Base-by-base conservation (phyloP, 1,284 basidiomycete species). In the Austroboletus sp. region DNA sequence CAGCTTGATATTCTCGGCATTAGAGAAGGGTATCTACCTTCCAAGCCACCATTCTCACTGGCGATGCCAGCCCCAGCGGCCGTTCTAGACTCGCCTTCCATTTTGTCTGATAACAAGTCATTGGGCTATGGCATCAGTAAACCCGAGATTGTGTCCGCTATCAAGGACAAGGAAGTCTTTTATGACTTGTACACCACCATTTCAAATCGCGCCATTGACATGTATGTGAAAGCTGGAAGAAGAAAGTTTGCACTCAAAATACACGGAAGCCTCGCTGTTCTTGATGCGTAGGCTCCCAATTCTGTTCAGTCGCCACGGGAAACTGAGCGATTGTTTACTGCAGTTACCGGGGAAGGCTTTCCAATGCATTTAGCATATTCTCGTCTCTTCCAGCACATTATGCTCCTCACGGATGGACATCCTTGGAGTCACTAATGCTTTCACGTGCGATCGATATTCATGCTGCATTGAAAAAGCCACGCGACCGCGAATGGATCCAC, bases 1-100 rank as follows among this genome's bases (percentile, higher is more conserved):
- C 6, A 95, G 87, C 75, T 97, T 30, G 88, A 95, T 58, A 72
- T 81, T 42, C 75, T 97, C 33, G 94, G 93, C 12, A 74, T 91
- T 15, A 69, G 69, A 48, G 67, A 74, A 7, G 82, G 81, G 0
- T 82, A 89, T 62, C 70, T 97, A 31, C 90, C 93, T 2, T 54
- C 64, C 2, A 66, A 68, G 1, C 76, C 82, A 13, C 91, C 91
- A 0, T 96, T 92, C 61, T 79, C 78, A 6, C 74, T 76, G 49
- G 68, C 68, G 6, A 30, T 54, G 21, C 54, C 61, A 16, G 15
- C 57, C 49, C 25, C 52, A 35, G 32, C 57, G 16, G 46, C 51
- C 27, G 15, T 41, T 34, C 55, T 50, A 31, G 56, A 53, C 15
- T 48, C 46, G 19, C 42, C 49, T 3, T 25, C 23, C 15, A 43